Evolutionary conservation across 2,329 filamentous ascomycete genomes (phyloP), one percentile per base, ranked within the genome.

Genomic region (Botrytis medusae): DNA sequence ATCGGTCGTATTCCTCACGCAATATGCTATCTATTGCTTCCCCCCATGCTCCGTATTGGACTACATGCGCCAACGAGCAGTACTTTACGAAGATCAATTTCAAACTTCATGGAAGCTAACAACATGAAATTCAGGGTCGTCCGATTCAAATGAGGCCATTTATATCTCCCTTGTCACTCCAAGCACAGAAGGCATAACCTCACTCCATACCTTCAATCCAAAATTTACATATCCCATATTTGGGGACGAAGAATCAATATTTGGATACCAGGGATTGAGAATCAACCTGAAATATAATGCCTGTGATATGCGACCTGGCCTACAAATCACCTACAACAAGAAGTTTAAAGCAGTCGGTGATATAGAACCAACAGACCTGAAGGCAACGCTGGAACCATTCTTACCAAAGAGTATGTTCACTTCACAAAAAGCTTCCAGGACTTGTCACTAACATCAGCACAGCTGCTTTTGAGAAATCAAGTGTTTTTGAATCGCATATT

Each of bases 141-240:
- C 76, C 42, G 75, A 80, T 61, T 78, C 80, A 25, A 81, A 79
- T 77, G 87, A 92, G 77, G 89, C 89, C 73, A 81, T 92, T 77
- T 85, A 84, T 71, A 86, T 94, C 78, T 89, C 87, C 70, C 85
- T 93, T 51, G 83, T 89, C 29, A 84, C 84, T 59, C 85, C 87
- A 18, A 82, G 84, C 9, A 82, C 84, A 29, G 82, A 83, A 12
- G 85, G 85, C 76, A 80, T 87, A 68, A 89, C 88, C 78, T 88
- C 87, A 46, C 84, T 91, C 77, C 87, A 88, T 40, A 87, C 88
- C 42, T 98, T 99, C 82, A 87, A 93, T 74, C 97, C 96, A 0
- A 88, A 89, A 80, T 97, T 95, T 82, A 98, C 95, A 29, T 97
- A 98, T 82, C 86, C 93, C 1, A 92, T 99, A 76, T 98, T 98